Evolutionary conservation across 768 basidiomycete genomes (phyloP).

Genomic region (Russula sp.): DNA sequence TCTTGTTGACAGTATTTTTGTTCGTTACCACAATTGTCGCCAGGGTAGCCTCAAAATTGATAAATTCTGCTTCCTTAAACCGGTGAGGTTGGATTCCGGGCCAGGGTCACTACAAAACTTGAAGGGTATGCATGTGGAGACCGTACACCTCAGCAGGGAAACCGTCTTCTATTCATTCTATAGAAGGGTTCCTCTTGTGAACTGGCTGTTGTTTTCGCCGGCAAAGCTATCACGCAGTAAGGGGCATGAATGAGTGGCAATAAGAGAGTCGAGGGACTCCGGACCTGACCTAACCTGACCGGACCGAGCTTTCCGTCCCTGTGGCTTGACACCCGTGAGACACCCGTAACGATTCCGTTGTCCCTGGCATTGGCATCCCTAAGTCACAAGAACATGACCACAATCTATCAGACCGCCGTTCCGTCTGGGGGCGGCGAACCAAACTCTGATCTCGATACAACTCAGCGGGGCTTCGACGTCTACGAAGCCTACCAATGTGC

Average conservation of each 20-base stretch:
- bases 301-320: not conserved
- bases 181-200: conserved; percentile 9
- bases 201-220: not conserved
- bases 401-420: conserved; percentile 17
- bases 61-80: not conserved
- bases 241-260: not conserved
- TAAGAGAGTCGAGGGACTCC: no score
- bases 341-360: not conserved
- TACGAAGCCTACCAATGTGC: conserved; percentile 55
- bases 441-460: conserved; percentile 10
- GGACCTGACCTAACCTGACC: not conserved
- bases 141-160: not conserved
- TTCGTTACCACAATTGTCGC: no score
- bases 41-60: no score
- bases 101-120: not conserved
- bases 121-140: not conserved
- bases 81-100: not conserved
- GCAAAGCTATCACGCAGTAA: no score
- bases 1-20: no score
- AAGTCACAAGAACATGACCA: conserved; percentile 18
- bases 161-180: conserved; percentile 3
- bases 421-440: not conserved
- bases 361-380: not conserved
- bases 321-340: not conserved
- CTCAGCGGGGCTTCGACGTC: conserved; percentile 42